A percentile compares a stretch with the other conserved stretches of the same genome.
Evolutionary conservation across 1,139 yeast genomes (phyloP).

Genomic region (Chernovozyma aurita): DNA sequence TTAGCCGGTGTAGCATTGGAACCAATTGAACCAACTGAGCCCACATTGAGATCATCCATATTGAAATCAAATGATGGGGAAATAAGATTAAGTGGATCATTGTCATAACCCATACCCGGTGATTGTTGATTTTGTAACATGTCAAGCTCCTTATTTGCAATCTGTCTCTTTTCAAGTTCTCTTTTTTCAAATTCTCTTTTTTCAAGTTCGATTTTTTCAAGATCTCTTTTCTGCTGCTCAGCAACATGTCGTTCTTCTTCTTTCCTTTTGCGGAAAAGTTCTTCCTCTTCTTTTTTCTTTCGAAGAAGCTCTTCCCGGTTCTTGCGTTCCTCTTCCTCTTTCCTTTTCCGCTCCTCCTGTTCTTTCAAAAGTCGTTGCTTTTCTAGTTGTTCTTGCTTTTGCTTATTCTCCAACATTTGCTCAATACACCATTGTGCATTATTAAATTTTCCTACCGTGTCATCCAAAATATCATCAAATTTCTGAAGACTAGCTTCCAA

Average conservation of each 20-base stretch:
- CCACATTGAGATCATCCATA: slow-evolving; percentile 17
- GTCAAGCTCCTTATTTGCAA: slow-evolving; percentile 10
- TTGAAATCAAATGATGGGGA: slow-evolving; percentile 30
- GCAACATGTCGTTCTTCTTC: slow-evolving; percentile 10
- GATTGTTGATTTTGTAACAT: slow-evolving; percentile 7
- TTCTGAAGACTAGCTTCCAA: slow-evolving; percentile 31
- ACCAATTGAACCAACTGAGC: neutral
- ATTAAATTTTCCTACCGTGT: slow-evolving; percentile 39
- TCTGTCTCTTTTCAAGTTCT: slow-evolving; percentile 16
- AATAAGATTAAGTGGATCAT: slow-evolving; percentile 12
- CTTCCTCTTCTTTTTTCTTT: slow-evolving; percentile 13
- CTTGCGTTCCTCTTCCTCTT: slow-evolving; percentile 12
- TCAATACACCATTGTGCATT: slow-evolving; percentile 46
- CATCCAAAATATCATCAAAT: slow-evolving; percentile 43
- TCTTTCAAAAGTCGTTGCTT: slow-evolving; percentile 23
- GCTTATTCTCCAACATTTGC: slow-evolving; percentile 40
- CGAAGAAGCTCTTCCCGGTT: slow-evolving; percentile 16
- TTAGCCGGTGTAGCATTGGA: slow-evolving; percentile 2
- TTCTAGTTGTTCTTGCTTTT: slow-evolving; percentile 40
- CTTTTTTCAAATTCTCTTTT: slow-evolving; percentile 15
- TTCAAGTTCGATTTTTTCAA: slow-evolving; percentile 11
- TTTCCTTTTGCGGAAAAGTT: slow-evolving; percentile 9
- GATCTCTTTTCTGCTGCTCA: slow-evolving; percentile 7
- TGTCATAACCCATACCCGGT: slow-evolving; percentile 11
- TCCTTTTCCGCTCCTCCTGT: slow-evolving; percentile 13